A percentile compares a stretch with the other conserved stretches of the same genome.
phyloP scores from a whole-genome alignment of 2,329 filamentous ascomycete genomes.

The Exophiala xenobiotica region DNA sequence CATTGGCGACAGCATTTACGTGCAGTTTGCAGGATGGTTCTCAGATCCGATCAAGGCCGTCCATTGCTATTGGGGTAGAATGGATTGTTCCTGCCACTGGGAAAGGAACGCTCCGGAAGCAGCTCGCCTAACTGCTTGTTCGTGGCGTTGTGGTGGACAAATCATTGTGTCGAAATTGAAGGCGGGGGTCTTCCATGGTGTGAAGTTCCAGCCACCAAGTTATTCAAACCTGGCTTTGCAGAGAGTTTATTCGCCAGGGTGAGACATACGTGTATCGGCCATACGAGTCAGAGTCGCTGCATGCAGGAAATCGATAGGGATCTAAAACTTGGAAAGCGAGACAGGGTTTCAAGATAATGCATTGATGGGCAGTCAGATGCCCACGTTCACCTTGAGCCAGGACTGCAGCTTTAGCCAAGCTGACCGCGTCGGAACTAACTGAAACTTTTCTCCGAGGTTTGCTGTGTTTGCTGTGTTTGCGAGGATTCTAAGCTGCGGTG shows the following conservation, averaged over 20 bases:
- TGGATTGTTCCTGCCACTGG: slow-evolving; percentile 1
- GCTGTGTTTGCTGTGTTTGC: slow-evolving; percentile 1
- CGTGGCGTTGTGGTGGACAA: neutral
- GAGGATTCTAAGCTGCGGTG: no score
- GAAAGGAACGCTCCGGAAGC: neutral
- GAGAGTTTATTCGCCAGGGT: neutral
- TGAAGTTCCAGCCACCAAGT: slow-evolving; percentile 7
- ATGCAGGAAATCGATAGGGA: neutral
- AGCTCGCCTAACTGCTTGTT: neutral
- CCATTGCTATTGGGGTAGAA: neutral
- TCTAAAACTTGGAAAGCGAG: slow-evolving; percentile 1
- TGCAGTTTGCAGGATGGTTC: no score
- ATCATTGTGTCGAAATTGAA: slow-evolving; percentile 1
- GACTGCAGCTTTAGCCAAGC: no score
- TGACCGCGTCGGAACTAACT: no score
- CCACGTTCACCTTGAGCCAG: no score
- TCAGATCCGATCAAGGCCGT: no score
- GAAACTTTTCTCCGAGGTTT: slow-evolving; percentile 1
- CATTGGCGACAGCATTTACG: no score
- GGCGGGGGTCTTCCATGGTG: neutral
- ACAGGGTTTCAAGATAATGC: neutral
- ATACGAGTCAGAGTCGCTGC: neutral
- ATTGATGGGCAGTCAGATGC: no score
- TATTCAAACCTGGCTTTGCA: neutral
- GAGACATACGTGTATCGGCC: slow-evolving; percentile 8